These are phyloP conservation scores for Penicillium atrosanguineum DNA, from an alignment of 495 filamentous ascomycete genomes.

Conservation along the genomic window DNA sequence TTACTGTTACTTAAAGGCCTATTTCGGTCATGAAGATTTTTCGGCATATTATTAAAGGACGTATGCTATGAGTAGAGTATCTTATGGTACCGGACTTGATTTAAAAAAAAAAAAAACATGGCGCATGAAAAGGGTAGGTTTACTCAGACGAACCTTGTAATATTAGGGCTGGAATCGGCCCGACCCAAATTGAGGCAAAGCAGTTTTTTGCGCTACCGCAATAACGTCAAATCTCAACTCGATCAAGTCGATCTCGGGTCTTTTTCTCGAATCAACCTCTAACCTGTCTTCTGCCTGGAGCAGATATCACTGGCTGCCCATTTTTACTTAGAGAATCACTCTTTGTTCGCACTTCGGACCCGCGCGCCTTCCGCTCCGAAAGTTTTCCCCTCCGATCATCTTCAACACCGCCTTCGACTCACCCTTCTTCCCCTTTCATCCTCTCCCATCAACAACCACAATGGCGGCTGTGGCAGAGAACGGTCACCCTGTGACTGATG, in stretches of 20 bases:
- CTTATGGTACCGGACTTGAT: too few species aligned
- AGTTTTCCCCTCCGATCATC: slow-evolving; percentile 25
- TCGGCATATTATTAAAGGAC: slow-evolving; percentile 15
- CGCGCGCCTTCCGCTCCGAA: slow-evolving; percentile 32
- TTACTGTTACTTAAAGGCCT: slow-evolving; percentile 1
- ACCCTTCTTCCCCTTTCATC: slow-evolving; percentile 21
- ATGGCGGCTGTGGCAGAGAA: slow-evolving; percentile 48
- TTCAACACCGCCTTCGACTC: slow-evolving; percentile 5
- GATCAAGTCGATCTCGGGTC: slow-evolving; percentile 12
- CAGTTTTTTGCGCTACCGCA: slow-evolving; percentile 31
- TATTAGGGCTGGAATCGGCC: slow-evolving; percentile 7
- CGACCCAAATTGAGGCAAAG: slow-evolving; percentile 41
- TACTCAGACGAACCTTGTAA: not conserved
- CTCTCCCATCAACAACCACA: slow-evolving; percentile 20
- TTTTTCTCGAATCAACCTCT: slow-evolving; percentile 17
- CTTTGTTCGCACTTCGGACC: slow-evolving; percentile 10
- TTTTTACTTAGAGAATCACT: not conserved
- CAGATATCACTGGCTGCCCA: slow-evolving; percentile 26
- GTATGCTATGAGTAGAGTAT: not conserved
- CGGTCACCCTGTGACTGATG: slow-evolving; percentile 37
- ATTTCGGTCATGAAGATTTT: slow-evolving; percentile 4
- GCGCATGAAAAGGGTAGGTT: not conserved
- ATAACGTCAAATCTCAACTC: slow-evolving; percentile 37
- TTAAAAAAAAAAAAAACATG: too few species aligned
- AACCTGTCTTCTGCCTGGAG: slow-evolving; percentile 40